Percentiles rank a stretch among this genome's conserved stretches.
These are phyloP conservation scores for Apiospora marii DNA, from an alignment of 2,329 filamentous ascomycete genomes.

Conservation along the genomic window DNA sequence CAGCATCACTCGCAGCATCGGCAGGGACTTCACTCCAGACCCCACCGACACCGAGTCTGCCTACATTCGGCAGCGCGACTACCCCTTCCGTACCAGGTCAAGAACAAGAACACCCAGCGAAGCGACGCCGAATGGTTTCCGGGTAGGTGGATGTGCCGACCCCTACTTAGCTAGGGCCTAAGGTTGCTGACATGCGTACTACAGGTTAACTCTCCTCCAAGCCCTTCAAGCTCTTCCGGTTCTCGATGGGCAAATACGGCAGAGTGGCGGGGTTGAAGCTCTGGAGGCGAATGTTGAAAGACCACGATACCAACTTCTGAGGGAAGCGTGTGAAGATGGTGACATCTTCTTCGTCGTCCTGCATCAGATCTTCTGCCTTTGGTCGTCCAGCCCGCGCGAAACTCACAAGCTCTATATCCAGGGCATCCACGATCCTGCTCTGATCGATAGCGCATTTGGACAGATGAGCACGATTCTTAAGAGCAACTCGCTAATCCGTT, in stretches of 20 bases:
- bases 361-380: slow-evolving; percentile 71
- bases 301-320: slow-evolving; percentile 62
- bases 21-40: slow-evolving; percentile 36
- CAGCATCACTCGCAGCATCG: slow-evolving; percentile 29
- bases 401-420: slow-evolving; percentile 49
- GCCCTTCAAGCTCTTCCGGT: slow-evolving; percentile 27
- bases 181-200: not conserved
- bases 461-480: slow-evolving; percentile 47
- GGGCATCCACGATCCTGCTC: slow-evolving; percentile 29
- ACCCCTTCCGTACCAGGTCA: slow-evolving; percentile 25
- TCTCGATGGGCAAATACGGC: slow-evolving; percentile 29
- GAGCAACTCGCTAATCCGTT: slow-evolving; percentile 45
- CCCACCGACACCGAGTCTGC: slow-evolving; percentile 35
- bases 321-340: slow-evolving; percentile 59
- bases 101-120: slow-evolving; percentile 32
- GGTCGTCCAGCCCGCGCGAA: slow-evolving; percentile 49
- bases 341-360: slow-evolving; percentile 72
- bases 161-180: not conserved
- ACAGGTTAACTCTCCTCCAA: slow-evolving; percentile 31
- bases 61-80: slow-evolving; percentile 23
- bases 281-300: slow-evolving; percentile 48
- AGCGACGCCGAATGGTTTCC: slow-evolving; percentile 39
- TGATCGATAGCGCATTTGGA: slow-evolving; percentile 45
- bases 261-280: slow-evolving; percentile 30
- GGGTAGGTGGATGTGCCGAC: slow-evolving; percentile 26